Evolutionary conservation across 2,329 filamentous ascomycete genomes (phyloP), one percentile per base, ranked within the genome.

Genomic region (Monosporascus sp.): DNA sequence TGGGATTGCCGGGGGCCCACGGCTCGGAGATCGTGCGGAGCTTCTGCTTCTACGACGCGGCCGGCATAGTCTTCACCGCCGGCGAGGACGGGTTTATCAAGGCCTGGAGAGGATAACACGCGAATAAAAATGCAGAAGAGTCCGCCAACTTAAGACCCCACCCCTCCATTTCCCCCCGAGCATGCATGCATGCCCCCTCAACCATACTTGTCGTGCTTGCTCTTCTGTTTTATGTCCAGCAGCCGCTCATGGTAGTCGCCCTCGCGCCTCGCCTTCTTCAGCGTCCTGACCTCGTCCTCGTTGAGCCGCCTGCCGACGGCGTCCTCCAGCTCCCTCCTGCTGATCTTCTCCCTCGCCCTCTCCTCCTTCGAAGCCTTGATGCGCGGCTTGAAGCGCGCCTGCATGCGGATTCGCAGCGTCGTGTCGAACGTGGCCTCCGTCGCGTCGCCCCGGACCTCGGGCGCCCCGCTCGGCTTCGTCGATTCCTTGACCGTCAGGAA

Each of bases 241-340:
- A 97, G 72, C 61, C 82, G 82, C 73, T 97, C 92, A 68, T 97
- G 89, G 68, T 94, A 97, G 68, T 93, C 86, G 0, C 94, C 94
- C 62, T 97, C 89, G 62, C 84, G 82, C 67, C 89, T 81, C 36
- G 94, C 91, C 71, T 77, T 87, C 77, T 95, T 95, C 66, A 99
- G 70, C 68, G 77, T 82, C 73, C 81, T 87, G 43, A 97, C 89
- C 72, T 99, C 94, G 52, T 93, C 87, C 64, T 97, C 92, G 15
- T 90, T 82, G 50, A 97, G 70, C 53, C 77, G 78, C 56, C 91
- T 75, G 1, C 92, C 92, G 0, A 87, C 90, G 3, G 88, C 85
- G 46, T 85, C 85, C 72, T 97, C 92, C 47, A 97, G 74, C 72
- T 97, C 90, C 64, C 87, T 87, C 57, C 89, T 80, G 65, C 86